Conservation (phyloP, 805 yeast genomes). For the Ogataea ganodermae region DNA sequence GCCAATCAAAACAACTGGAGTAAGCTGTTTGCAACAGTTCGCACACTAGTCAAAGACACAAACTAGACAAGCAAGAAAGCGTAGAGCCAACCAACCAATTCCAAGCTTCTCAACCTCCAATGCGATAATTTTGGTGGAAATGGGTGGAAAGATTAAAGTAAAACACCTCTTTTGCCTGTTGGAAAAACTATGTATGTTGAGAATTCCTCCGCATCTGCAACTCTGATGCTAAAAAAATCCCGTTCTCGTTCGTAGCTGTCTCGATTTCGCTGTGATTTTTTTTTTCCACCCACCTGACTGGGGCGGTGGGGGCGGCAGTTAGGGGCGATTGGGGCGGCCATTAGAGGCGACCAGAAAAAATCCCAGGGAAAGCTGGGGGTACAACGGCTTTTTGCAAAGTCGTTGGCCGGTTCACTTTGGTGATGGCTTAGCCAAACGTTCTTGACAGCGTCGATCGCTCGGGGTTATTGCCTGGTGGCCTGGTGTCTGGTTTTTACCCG, state of each 20-base stretch:
- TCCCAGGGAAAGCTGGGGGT: not conserved
- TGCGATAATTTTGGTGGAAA: not conserved
- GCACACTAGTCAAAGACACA: not conserved
- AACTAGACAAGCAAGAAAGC: not conserved
- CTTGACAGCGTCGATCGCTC: too few species aligned
- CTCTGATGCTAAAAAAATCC: slow-evolving; percentile 3
- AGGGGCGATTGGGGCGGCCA: slow-evolving; percentile 2
- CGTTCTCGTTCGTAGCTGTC: slow-evolving; percentile 1
- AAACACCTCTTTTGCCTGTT: not conserved
- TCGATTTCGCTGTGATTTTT: slow-evolving; percentile 1
- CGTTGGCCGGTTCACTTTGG: too few species aligned
- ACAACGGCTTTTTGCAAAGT: not conserved
- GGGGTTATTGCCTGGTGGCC: too few species aligned
- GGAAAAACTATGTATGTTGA: slow-evolving; percentile 4
- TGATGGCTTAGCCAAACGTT: too few species aligned
- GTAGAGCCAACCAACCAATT: slow-evolving; percentile 4
- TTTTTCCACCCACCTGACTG: not conserved
- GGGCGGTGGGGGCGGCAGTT: not conserved
- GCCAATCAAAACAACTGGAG: not conserved
- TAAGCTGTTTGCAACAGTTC: not conserved
- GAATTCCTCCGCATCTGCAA: slow-evolving; percentile 8
- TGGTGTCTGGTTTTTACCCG: too few species aligned
- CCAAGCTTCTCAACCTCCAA: slow-evolving; percentile 1
- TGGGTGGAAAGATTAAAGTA: too few species aligned
- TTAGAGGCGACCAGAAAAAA: not conserved